Evolutionary conservation across 768 basidiomycete species (phyloP), one percentile per base, ranked within the genome.

Genomic region (Xerocomellus chrysenteron): DNA sequence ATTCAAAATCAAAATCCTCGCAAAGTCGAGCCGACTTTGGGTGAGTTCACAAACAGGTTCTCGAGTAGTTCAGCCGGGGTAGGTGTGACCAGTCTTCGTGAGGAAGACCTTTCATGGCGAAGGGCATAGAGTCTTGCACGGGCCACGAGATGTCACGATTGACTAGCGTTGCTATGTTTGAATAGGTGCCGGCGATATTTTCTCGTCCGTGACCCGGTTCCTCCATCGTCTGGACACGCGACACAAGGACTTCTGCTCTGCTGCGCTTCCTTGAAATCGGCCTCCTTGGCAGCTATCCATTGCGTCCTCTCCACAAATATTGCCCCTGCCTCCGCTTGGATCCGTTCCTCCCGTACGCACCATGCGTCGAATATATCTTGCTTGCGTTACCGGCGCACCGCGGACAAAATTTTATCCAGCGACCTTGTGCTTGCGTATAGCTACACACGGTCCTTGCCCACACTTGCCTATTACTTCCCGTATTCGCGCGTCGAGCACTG

Each of bases 401-500:
- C 85, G 17, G 81, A 80, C 77, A 88, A 78, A 41, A 90, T 84
- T 67, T n/a, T n/a, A n/a, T n/a, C n/a, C n/a, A n/a, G 82, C 83
- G 4, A 91, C 84, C 65, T 91, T 88, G 33, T 87, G 80, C 64
- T 83, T 80, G 65, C 79, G 76, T 21, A 90, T 82, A 37, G 86
- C 76, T 19, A 79, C 73, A 2, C 87, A 80, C 36, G 91, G 73
- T 63, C 90, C 89, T 41, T 85, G 84, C 61, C 90, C 90, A 3
- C 89, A 79, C 50, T 76, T 76, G 17, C 75, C 69, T 11, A 91
- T 78, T 1, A 86, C 87, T 19, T 81, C 80, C n/a, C 82, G 82
- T 56, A 83, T 74, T 32, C 78, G 78, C 6, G 60, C 55, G 36
- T 84, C 81, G 24, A 78, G 69, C 41, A 60, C 52, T 77, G 74